phyloP scores from a whole-genome alignment of 192 early-diverging fungal species.

The Kickxella alabastrina region DNA sequence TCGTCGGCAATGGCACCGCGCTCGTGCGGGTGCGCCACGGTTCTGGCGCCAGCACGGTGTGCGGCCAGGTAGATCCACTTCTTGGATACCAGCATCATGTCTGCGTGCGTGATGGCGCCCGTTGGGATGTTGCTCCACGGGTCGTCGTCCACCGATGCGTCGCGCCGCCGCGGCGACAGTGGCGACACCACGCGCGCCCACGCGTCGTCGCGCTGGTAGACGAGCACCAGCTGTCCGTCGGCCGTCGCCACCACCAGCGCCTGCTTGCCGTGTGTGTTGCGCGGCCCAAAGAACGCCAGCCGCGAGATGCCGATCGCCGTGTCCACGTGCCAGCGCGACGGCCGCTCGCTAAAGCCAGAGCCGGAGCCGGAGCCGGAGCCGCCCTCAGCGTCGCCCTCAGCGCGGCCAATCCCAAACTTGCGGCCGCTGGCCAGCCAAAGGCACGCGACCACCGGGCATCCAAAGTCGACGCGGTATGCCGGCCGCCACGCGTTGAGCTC shows the following conservation, averaged over 20 bases:
- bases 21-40: conserved; percentile 39
- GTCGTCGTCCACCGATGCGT: conserved; percentile 15
- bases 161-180: conserved; percentile 25
- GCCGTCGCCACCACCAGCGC: conserved; percentile 47
- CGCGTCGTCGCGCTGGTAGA: conserved; percentile 47
- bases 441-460: conserved; percentile 41
- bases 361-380: neutral
- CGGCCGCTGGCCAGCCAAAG: conserved; percentile 43
- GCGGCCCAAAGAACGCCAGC: conserved; percentile 50
- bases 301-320: conserved; percentile 29
- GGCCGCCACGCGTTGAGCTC: conserved; percentile 46
- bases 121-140: conserved; percentile 48
- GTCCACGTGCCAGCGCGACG: conserved; percentile 32
- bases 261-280: conserved; percentile 48
- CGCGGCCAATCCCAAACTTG: conserved; percentile 48
- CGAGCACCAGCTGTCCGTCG: conserved; percentile 42
- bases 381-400: neutral
- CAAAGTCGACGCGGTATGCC: conserved; percentile 46
- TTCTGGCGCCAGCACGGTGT: conserved; percentile 36
- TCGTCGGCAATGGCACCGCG: conserved; percentile 30
- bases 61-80: conserved; percentile 49
- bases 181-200: conserved; percentile 44
- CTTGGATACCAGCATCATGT: conserved; percentile 52
- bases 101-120: conserved; percentile 46
- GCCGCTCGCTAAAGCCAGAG: neutral